These are phyloP conservation scores for Cercospora brassicicola DNA, from an alignment of 2,329 filamentous ascomycete species.

Conservation along the genomic window DNA sequence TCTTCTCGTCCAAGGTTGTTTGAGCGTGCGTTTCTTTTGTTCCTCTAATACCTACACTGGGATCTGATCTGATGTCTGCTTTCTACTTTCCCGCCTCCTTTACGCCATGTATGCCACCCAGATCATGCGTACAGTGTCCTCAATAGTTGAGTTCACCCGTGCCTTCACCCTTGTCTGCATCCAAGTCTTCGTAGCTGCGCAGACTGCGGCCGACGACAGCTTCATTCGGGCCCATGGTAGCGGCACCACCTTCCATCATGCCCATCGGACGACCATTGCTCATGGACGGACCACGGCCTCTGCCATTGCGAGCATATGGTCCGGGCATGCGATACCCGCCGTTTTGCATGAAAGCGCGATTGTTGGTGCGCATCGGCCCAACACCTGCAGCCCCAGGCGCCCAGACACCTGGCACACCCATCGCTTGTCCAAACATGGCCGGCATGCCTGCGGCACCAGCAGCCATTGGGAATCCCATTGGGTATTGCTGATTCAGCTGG, in stretches of 20 bases:
- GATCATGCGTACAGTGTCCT: neutral
- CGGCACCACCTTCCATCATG: slow-evolving; percentile 62
- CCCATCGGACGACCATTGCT: slow-evolving; percentile 28
- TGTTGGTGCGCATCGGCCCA: slow-evolving; percentile 45
- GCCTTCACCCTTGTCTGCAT: slow-evolving; percentile 65
- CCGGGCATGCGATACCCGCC: slow-evolving; percentile 32
- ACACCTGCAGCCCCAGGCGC: slow-evolving; percentile 29
- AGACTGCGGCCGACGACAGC: slow-evolving; percentile 88
- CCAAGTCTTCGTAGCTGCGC: slow-evolving; percentile 96
- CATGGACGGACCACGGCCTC: slow-evolving; percentile 33
- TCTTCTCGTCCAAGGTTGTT: neutral
- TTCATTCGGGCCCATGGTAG: slow-evolving; percentile 78
- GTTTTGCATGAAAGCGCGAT: slow-evolving; percentile 40
- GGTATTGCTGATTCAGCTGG: slow-evolving; percentile 69
- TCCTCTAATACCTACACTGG: neutral
- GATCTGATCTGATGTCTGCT: neutral
- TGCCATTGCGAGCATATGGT: slow-evolving; percentile 36
- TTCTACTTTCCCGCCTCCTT: neutral
- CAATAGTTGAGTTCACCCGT: slow-evolving; percentile 90
- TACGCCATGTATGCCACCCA: neutral
- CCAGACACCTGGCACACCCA: slow-evolving; percentile 32
- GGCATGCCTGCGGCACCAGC: slow-evolving; percentile 37
- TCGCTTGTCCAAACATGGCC: slow-evolving; percentile 48
- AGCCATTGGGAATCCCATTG: slow-evolving; percentile 40
- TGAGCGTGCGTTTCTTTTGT: neutral